Percentiles rank a stretch among this genome's conserved stretches.
Evolutionary conservation across 371 early-diverging fungal species (phyloP).

Genomic region (Rhizopus sp.): DNA sequence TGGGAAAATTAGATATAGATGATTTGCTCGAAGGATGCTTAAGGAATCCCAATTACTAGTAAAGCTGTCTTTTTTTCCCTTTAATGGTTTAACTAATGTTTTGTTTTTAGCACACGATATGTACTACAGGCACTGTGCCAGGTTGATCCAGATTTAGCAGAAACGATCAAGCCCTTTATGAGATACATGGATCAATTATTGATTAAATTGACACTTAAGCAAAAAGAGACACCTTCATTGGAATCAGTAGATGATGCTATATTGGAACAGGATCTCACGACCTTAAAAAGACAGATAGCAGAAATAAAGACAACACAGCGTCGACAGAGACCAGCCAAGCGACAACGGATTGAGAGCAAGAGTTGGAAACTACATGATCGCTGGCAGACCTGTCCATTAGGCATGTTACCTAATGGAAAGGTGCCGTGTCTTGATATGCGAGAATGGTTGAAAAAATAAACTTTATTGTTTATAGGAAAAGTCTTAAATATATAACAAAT

Average conservation of each 20-base stretch:
- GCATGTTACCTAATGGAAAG: constrained; percentile 43
- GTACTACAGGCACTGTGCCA: constrained; percentile 28
- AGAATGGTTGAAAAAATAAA: constrained; percentile 1
- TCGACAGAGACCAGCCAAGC: not conserved
- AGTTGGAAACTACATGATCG: constrained; percentile 33
- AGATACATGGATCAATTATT: constrained; percentile 38
- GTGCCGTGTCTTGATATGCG: constrained; percentile 39
- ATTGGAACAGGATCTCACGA: constrained; percentile 22
- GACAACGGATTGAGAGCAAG: not conserved
- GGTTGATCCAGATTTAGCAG: constrained; percentile 19
- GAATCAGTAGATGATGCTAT: constrained; percentile 9
- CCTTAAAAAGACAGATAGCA: constrained; percentile 23
- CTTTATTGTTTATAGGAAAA: too few relatives aligned
- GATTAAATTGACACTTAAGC: constrained; percentile 9
- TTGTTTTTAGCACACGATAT: constrained; percentile 28
- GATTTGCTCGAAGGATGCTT: constrained; percentile 42
- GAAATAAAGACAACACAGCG: constrained; percentile 17
- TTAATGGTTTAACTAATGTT: not conserved
- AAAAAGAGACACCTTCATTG: constrained; percentile 7
- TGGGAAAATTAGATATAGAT: constrained; percentile 28
- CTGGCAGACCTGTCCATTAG: constrained; percentile 45
- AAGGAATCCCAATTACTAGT: constrained; percentile 43
- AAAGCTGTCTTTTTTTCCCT: constrained; percentile 5
- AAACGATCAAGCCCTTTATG: constrained; percentile 33
- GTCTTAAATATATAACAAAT: too few relatives aligned